These are phyloP conservation scores for Melanomma pulvis-pyrius DNA, from an alignment of 495 filamentous ascomycete species.

Conservation along the genomic window DNA sequence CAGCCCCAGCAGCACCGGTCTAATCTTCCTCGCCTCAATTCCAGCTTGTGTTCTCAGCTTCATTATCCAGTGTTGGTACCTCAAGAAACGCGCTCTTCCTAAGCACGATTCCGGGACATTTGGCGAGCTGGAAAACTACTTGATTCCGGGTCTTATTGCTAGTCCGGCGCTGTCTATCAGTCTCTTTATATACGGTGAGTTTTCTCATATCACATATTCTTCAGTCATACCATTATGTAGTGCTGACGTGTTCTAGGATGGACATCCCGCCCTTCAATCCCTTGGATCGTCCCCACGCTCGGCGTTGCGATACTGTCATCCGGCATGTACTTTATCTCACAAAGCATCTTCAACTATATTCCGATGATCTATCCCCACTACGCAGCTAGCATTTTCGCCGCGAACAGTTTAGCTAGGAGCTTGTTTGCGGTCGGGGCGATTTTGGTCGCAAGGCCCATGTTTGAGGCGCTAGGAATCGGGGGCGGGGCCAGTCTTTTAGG, in stretches of 20 bases:
- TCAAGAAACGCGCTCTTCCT: conserved; percentile 55
- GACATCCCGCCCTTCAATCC: conserved; percentile 56
- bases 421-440: conserved; percentile 59
- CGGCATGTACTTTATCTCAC: conserved; percentile 55
- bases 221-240: not conserved
- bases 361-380: conserved; percentile 64
- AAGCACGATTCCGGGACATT: conserved; percentile 53
- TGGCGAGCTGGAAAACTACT: conserved; percentile 50
- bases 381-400: conserved; percentile 62
- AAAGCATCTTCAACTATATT: conserved; percentile 66
- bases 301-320: conserved; percentile 58
- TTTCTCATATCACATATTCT: not conserved
- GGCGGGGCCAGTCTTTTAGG: conserved; percentile 58
- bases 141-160: conserved; percentile 54
- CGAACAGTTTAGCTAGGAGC: conserved; percentile 61
- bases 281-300: conserved; percentile 63
- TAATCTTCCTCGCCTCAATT: conserved; percentile 64
- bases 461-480: conserved; percentile 57
- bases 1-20: conserved; percentile 59
- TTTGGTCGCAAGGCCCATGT: conserved; percentile 60
- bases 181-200: conserved; percentile 55
- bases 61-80: conserved; percentile 53
- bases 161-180: conserved; percentile 58
- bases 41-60: conserved; percentile 59
- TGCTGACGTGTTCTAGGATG: conserved; percentile 49